A percentile compares a stretch with the other conserved stretches of the same genome.
phyloP scores from a whole-genome alignment of 768 basidiomycete species.

The Auricularia sp. region DNA sequence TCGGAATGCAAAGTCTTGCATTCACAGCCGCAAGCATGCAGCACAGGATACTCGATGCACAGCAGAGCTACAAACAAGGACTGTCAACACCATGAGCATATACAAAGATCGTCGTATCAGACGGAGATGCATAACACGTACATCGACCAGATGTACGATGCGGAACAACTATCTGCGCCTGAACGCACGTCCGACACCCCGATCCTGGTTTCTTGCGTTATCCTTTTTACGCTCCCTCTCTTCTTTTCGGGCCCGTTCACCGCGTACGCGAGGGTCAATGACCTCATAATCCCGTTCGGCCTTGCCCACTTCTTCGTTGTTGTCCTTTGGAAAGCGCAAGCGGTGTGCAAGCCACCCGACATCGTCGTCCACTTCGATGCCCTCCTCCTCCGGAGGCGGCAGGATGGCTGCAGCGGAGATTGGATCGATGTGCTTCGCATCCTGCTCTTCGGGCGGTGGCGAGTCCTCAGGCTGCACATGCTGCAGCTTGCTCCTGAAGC shows the following conservation, averaged over 20 bases:
- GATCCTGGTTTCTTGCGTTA: constrained; percentile 1
- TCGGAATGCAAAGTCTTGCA: too few relatives aligned
- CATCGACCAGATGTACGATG: too few relatives aligned
- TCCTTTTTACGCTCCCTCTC: constrained; percentile 53
- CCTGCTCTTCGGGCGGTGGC: constrained; percentile 11
- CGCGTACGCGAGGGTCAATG: constrained; percentile 69
- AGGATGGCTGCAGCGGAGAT: not conserved
- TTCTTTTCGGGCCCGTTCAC: constrained; percentile 68
- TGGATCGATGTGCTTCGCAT: constrained; percentile 9
- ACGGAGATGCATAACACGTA: too few relatives aligned
- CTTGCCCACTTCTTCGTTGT: constrained; percentile 62
- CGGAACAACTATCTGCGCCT: not conserved
- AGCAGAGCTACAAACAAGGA: too few relatives aligned
- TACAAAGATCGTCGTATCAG: too few relatives aligned
- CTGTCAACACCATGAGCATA: too few relatives aligned
- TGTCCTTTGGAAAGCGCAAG: constrained; percentile 68
- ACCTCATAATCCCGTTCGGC: constrained; percentile 84
- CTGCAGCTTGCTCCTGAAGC: constrained; percentile 64
- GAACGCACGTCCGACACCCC: not conserved
- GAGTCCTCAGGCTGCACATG: constrained; percentile 23
- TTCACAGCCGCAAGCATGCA: too few relatives aligned
- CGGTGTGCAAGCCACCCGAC: constrained; percentile 62
- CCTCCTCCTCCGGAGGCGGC: constrained; percentile 30
- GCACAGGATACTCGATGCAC: too few relatives aligned
- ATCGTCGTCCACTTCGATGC: constrained; percentile 72